Conservation (phyloP, 2,329 filamentous ascomycete genomes). For the Cadophora sp. region DNA sequence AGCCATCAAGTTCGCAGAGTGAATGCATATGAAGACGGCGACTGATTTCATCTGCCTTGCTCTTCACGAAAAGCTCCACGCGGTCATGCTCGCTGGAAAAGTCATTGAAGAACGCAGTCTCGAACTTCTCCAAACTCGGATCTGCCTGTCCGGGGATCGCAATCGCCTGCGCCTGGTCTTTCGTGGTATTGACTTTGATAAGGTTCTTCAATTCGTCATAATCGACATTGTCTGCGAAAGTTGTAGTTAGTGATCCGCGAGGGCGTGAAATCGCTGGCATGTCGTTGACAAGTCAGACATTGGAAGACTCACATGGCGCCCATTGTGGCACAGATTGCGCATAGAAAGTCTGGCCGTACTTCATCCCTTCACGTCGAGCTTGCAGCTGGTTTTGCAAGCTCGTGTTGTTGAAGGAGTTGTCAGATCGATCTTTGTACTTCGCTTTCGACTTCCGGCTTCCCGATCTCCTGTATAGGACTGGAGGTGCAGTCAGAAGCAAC, state of each 20-base stretch:
- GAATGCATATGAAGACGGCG: conserved; percentile 66
- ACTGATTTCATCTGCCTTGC: conserved; percentile 80
- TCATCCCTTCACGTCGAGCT: conserved; percentile 57
- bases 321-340: conserved; percentile 82
- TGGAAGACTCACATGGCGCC: conserved; percentile 68
- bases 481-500: background rate
- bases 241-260: conserved; percentile 20
- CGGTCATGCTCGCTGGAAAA: conserved; percentile 78
- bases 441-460: conserved; percentile 5
- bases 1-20: background rate
- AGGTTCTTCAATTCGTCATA: conserved; percentile 87
- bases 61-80: conserved; percentile 78
- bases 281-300: conserved; percentile 19
- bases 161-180: conserved; percentile 72
- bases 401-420: background rate
- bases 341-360: conserved; percentile 78
- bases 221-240: conserved; percentile 76
- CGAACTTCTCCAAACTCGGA: conserved; percentile 65
- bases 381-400: background rate
- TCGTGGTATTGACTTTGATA: conserved; percentile 81
- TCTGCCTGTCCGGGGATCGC: conserved; percentile 76
- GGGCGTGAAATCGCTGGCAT: conserved; percentile 4
- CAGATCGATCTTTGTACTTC: background rate
- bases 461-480: conserved; percentile 13
- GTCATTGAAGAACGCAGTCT: conserved; percentile 73